Base-by-base conservation (phyloP, 139 green algal species). In the Haematococcus lacustris region DNA sequence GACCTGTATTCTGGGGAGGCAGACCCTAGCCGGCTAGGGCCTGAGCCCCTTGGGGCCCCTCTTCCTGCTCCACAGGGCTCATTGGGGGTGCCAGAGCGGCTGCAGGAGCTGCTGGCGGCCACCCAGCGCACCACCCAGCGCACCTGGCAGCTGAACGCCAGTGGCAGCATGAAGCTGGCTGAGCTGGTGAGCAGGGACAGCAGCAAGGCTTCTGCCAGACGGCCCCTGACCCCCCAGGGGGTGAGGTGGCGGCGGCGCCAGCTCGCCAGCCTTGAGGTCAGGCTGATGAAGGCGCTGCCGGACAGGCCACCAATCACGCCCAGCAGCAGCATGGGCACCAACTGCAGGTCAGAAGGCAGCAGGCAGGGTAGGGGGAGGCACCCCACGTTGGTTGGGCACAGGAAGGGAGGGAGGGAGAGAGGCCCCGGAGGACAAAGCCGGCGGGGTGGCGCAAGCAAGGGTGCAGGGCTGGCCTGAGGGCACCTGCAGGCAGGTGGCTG, bases 291-390 rank as follows among this genome's bases (percentile, higher is more conserved):
- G 57, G 70, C 64, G 38, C 71, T 74, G 23, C 86, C 89, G 28
- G 93, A 68, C 38, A 96, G 68, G 1, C 90, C 90, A 9, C 89
- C 90, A 5, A 93, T 69, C 39, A 94, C 82, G 3, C 90, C 89
- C 38, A 96, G 75, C 68, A 93, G 79, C 68, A 90, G 68, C 81
- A 94, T 83, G 2, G 89, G 90, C 38, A 94, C 39, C 57, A 96
- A 79, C 75, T 94, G 93, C 87, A 6, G n/a, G n/a, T n/a, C n/a
- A n/a, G n/a, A n/a, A n/a, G n/a, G n/a, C n/a, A n/a, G n/a, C n/a
- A n/a, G n/a, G n/a, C n/a, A n/a, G n/a, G n/a, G n/a, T n/a, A n/a
- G n/a, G n/a, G n/a, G n/a, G n/a, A n/a, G n/a, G n/a, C n/a, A n/a
- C n/a, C n/a, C n/a, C n/a, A n/a, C n/a, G n/a, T n/a, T n/a, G n/a